These are phyloP conservation scores for Pythium phragmitis DNA, from an alignment of 352 stramenopile species.

Conservation along the genomic window DNA sequence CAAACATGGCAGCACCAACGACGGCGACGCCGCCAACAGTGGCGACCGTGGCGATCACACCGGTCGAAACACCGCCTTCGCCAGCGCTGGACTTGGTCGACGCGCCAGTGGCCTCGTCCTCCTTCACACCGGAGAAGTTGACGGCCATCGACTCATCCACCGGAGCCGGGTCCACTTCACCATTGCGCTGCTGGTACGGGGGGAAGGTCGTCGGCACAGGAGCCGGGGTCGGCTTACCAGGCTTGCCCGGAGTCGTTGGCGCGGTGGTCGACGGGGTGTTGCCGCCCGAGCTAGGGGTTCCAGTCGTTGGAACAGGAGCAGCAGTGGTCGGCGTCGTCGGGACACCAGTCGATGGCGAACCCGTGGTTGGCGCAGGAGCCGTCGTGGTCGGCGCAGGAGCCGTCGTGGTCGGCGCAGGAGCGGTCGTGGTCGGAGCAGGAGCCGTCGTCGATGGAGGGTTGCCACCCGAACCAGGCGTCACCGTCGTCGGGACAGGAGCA, in stretches of 20 bases:
- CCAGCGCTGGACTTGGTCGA: too few species aligned
- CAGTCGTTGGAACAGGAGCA: not conserved
- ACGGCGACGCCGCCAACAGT: slow-evolving; percentile 21
- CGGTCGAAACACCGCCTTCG: slow-evolving; percentile 5
- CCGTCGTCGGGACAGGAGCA: not conserved
- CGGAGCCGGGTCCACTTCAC: not conserved
- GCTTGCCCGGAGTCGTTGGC: not conserved
- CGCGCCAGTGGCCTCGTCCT: not conserved
- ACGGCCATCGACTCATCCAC: slow-evolving; percentile 8
- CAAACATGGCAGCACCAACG: slow-evolving; percentile 17
- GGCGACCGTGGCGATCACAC: slow-evolving; percentile 15
- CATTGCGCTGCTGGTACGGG: not conserved
- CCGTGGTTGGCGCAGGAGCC: slow-evolving; percentile 3
- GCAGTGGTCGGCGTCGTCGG: slow-evolving; percentile 1
- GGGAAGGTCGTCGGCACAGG: not conserved
- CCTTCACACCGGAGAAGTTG: slow-evolving; percentile 12
- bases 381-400: not conserved
- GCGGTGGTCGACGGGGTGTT: not conserved
- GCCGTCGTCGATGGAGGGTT: not conserved
- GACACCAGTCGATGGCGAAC: not conserved
- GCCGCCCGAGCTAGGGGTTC: not conserved
- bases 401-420: not conserved
- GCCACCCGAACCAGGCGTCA: not conserved
- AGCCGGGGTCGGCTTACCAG: not conserved
- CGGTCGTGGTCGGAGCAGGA: not conserved